Evolutionary conservation across 2,329 filamentous ascomycete genomes (phyloP), one percentile per base, ranked within the genome.

Genomic region (Alternaria incomplexa): DNA sequence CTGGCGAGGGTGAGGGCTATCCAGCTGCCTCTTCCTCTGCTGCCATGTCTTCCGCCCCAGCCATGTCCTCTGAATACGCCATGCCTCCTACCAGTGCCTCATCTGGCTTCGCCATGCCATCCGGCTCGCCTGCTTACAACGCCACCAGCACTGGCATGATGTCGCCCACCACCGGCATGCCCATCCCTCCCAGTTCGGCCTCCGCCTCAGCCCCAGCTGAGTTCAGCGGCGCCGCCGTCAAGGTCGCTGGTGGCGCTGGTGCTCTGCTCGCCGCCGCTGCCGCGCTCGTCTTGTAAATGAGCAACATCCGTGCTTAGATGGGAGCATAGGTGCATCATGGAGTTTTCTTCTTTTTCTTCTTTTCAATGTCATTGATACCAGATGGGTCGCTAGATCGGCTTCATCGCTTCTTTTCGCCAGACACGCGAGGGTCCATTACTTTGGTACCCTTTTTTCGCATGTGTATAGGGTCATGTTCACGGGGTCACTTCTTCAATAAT

Each of bases 1-100:
- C 90, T 86, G 12, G 87, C 82, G 61, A 61, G 32, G 50, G 47
- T 89, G 87, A 60, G 17, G 45, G 51, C 25, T 13, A 36, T n/a
- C 20, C 57, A 26, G 15, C 45, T 11, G 20, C 10, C 20, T 45
- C 52, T 8, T 40, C 54, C 40, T 59, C 40, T 22, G 12, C 40
- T 43, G 20, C 47, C 15, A 22, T 40, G 50, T 22, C 50, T 40
- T 26, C 44, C 22, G 23, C 43, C n/a, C 47, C 12, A 22, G 32
- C 43, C n/a, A 20, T 55, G 25, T 62, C 60, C n/a, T 20, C 50
- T 7, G 56, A 56, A 25, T 54, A 46, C 57, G 17, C 50, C 11
- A 28, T 56, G 44, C 57, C 50, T 22, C 45, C 22, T 56, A 63
- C 48, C 50, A 52, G 58, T 10, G 45, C 57, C 36, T 63, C 60